Conservation (phyloP, 2,329 filamentous ascomycete genomes). For the Fusarium sarcochroum region DNA sequence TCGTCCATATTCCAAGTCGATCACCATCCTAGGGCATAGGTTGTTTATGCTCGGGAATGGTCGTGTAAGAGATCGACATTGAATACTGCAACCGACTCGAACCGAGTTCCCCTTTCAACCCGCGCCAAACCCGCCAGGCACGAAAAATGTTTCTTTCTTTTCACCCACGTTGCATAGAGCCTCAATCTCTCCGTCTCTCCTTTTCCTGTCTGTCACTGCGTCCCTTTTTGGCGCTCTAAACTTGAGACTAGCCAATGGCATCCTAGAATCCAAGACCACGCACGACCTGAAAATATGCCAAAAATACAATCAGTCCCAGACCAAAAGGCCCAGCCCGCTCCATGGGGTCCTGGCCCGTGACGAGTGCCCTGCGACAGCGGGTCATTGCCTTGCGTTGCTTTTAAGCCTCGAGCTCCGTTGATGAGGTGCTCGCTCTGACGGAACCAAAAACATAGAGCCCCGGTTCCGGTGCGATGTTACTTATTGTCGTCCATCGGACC, state of each 20-base stretch:
- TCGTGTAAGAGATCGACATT: constrained; percentile 23
- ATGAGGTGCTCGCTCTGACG: neutral
- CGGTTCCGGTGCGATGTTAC: neutral
- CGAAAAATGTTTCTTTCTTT: constrained; percentile 12
- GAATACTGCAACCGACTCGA: neutral
- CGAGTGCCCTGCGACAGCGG: constrained; percentile 27
- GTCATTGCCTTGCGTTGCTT: constrained; percentile 3
- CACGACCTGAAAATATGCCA: constrained; percentile 26
- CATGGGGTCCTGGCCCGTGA: constrained; percentile 18
- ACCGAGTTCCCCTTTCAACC: neutral
- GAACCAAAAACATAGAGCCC: constrained; percentile 1
- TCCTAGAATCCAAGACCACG: constrained; percentile 15
- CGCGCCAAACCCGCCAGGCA: neutral
- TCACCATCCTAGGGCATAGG: constrained; percentile 4
- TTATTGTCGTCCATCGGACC: neutral
- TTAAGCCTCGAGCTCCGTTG: constrained; percentile 8
- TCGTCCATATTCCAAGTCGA: constrained; percentile 7
- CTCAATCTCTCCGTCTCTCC: constrained; percentile 3
- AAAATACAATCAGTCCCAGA: constrained; percentile 30
- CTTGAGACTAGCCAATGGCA: constrained; percentile 10
- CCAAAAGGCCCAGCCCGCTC: constrained; percentile 3
- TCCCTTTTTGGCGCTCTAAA: neutral
- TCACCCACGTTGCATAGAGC: neutral
- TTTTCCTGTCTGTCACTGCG: constrained; percentile 3
- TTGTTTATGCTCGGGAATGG: constrained; percentile 9